Conservation (phyloP, 202 grass and related monocot species). For the Miscanthus sacchariflorus region DNA sequence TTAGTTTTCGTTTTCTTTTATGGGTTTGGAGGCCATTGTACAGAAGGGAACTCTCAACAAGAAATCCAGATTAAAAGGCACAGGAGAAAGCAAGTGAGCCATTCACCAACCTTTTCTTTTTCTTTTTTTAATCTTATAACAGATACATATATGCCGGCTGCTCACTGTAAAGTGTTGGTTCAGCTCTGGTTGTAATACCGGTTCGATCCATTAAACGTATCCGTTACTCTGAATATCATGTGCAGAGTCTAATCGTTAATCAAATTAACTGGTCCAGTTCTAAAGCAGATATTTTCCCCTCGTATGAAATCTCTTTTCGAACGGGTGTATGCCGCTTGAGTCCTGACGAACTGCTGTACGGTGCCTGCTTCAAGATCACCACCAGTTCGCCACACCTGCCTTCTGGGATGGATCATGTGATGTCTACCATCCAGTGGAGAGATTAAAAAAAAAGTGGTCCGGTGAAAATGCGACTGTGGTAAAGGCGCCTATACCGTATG, state of each 20-base stretch:
- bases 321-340: background rate
- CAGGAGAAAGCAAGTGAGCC: constrained; percentile 52
- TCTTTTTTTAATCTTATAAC: background rate
- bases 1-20: constrained; percentile 14
- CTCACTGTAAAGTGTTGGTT: constrained; percentile 42
- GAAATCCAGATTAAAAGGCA: constrained; percentile 46
- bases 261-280: constrained; percentile 10
- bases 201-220: constrained; percentile 35
- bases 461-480: background rate
- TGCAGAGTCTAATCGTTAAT: constrained; percentile 17
- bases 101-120: constrained; percentile 24
- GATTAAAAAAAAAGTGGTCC: no score
- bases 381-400: background rate
- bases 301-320: background rate
- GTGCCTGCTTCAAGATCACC: background rate
- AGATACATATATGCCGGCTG: constrained; percentile 43
- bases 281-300: background rate
- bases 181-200: constrained; percentile 10
- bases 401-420: background rate
- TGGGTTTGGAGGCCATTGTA: constrained; percentile 58
- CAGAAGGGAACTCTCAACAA: constrained; percentile 68
- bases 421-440: background rate
- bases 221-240: constrained; percentile 37
- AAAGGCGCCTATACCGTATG: background rate
- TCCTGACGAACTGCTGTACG: background rate